Evolutionary conservation across 805 yeast species (phyloP).

Genomic region (Saccharomycopsis fermentans): DNA sequence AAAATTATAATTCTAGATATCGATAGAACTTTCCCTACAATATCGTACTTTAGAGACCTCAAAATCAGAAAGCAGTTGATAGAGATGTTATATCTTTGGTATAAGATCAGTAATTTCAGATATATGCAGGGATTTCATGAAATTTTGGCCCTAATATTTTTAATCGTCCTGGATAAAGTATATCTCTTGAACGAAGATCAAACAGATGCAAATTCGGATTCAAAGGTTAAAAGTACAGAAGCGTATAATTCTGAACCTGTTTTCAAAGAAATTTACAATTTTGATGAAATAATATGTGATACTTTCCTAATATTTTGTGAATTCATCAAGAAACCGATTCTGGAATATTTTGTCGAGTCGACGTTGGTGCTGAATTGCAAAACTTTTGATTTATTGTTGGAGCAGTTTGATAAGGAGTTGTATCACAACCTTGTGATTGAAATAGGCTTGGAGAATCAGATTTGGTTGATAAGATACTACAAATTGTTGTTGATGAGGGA

Average conservation of each 20-base stretch:
- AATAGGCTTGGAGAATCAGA: conserved; percentile 36
- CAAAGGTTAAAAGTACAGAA: too few species aligned
- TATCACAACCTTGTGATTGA: conserved; percentile 36
- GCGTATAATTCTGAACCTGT: conserved; percentile 20
- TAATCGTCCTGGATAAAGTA: conserved; percentile 30
- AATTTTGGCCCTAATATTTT: conserved; percentile 37
- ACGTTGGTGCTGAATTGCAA: conserved; percentile 34
- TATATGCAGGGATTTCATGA: conserved; percentile 47
- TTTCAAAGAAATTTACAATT: conserved; percentile 25
- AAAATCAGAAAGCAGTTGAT: conserved; percentile 13
- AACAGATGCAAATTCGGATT: neutral
- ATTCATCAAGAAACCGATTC: conserved; percentile 33
- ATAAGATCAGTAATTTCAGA: conserved; percentile 16
- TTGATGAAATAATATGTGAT: conserved; percentile 30
- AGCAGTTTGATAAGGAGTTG: conserved; percentile 37
- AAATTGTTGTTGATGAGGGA: conserved; percentile 38
- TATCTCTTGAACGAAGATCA: conserved; percentile 2
- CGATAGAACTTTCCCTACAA: conserved; percentile 17
- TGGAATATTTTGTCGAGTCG: conserved; percentile 35
- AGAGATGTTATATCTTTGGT: conserved; percentile 15
- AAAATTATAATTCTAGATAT: conserved; percentile 17
- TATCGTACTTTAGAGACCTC: conserved; percentile 7
- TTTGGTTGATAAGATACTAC: conserved; percentile 43
- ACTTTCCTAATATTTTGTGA: conserved; percentile 37
- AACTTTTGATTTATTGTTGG: conserved; percentile 32